Evolutionary conservation across 257 asterid genomes (phyloP), one percentile per base, ranked within the genome.

Genomic region (Solanum dulcamara): DNA sequence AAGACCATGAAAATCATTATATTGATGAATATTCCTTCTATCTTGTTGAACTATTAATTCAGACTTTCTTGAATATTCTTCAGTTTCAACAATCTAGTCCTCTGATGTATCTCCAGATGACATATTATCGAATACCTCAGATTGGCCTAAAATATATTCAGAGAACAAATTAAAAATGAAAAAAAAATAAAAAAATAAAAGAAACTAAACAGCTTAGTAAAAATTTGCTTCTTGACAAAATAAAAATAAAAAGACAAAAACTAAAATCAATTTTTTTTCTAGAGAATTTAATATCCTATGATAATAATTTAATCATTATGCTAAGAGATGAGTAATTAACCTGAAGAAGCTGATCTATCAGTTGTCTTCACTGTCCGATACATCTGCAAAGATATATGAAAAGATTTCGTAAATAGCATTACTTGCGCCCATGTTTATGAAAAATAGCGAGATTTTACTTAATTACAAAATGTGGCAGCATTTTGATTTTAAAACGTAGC

Each of bases 351-450:
- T 68, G 95, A 88, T 91, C 90, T 92, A 89, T 93, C 97, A 81
- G 99, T 96, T 84, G 97, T 94, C 89, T 93, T 96, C 85, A 93
- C 96, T 24, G 99, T 96, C 80, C 99, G 91, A 86, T 96, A 94
- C 99, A 96, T 96, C 99, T 96, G 94, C 89, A 68, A 66, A 7
- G 42, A 66, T 64, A 60, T 5, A 26, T 24, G 66, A n/a, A 32
- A 57, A 57, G n/a, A 57, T n/a, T 59, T 59, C 15, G 32, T 59
- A 10, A n/a, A 59, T n/a, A 59, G 6, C 67, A 10, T 22, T 57
- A 57, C 9, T 57, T 8, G 1, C 6, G 11, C 13, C 2, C 13
- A 22, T 57, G 18, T 51, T 18, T 51, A 51, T 17, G 24, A 51
- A 51, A 51, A 18, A 18, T 51, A 51, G 59, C n/a, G 24, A 18